Conservation (phyloP, 108 stramenopile genomes). For the Nannochloropsis salina region DNA sequence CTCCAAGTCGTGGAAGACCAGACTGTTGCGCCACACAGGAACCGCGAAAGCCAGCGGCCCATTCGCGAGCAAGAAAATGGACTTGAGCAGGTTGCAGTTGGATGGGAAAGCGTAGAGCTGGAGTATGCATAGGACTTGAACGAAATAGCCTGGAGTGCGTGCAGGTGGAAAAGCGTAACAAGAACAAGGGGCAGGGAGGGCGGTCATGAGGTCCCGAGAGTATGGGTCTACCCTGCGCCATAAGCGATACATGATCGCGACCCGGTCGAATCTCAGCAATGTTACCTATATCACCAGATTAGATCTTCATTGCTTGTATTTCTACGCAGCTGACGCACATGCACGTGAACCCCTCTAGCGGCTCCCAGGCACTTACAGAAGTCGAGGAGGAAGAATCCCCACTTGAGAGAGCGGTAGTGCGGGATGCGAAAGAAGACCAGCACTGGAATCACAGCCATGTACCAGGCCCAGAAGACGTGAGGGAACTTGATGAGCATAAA, state of each 20-base stretch:
- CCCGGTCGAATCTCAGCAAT: too few species aligned
- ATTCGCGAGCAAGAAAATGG: conserved; percentile 61
- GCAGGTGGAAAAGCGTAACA: background rate
- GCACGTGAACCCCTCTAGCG: too few species aligned
- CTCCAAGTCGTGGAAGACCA: conserved; percentile 72
- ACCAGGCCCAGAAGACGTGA: conserved; percentile 51
- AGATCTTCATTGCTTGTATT: too few species aligned
- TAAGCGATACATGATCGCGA: too few species aligned
- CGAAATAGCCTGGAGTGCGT: background rate
- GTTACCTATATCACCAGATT: too few species aligned
- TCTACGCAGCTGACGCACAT: too few species aligned
- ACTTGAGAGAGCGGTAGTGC: conserved; percentile 49
- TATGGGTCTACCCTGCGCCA: too few species aligned
- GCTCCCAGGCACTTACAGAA: conserved; percentile 52
- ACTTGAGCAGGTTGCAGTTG: conserved; percentile 43
- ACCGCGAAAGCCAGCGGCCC: conserved; percentile 62
- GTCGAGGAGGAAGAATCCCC: conserved; percentile 59
- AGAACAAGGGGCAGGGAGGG: conserved; percentile 7
- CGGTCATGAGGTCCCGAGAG: too few species aligned
- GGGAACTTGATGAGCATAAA: conserved; percentile 50
- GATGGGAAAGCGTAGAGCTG: conserved; percentile 56
- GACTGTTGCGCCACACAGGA: conserved; percentile 65
- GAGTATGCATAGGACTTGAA: conserved; percentile 43
- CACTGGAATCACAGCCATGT: conserved; percentile 47
- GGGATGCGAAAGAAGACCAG: conserved; percentile 52